Conservation (phyloP, 192 early-diverging fungal species). For the Backusella westeae region DNA sequence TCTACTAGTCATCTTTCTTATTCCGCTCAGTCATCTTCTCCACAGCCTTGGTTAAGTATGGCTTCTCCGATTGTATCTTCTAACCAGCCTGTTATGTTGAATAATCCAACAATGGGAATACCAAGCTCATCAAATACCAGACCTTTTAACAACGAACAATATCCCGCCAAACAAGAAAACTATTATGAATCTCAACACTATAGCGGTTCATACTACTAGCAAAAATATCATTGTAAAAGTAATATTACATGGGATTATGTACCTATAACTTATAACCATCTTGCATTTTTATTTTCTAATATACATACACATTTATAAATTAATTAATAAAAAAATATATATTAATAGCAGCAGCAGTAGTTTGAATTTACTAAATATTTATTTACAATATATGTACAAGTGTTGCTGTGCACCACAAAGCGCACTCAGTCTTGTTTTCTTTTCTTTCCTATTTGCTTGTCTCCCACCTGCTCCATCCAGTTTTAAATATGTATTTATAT, state of each 20-base stretch:
- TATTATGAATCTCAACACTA: neutral
- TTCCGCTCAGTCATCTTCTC: neutral
- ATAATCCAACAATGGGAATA: neutral
- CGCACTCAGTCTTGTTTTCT: neutral
- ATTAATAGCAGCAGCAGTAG: neutral
- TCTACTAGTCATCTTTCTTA: neutral
- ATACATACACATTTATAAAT: neutral
- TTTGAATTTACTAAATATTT: neutral
- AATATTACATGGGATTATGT: neutral
- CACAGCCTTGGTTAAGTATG: neutral
- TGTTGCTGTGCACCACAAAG: neutral
- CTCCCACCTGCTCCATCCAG: neutral
- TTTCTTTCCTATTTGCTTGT: neutral
- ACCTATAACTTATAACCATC: neutral
- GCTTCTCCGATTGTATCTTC: neutral
- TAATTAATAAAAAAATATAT: neutral
- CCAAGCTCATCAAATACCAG: neutral
- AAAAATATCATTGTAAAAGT: slow-evolving; percentile 21
- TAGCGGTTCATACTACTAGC: neutral
- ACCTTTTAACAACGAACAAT: neutral
- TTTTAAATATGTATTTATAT: neutral
- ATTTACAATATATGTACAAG: neutral
- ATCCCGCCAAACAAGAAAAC: neutral
- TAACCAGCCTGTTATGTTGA: neutral
- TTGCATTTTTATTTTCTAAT: neutral